Evolutionary conservation across 116 monocot species (phyloP).

Genomic region (Posidonia oceanica): DNA sequence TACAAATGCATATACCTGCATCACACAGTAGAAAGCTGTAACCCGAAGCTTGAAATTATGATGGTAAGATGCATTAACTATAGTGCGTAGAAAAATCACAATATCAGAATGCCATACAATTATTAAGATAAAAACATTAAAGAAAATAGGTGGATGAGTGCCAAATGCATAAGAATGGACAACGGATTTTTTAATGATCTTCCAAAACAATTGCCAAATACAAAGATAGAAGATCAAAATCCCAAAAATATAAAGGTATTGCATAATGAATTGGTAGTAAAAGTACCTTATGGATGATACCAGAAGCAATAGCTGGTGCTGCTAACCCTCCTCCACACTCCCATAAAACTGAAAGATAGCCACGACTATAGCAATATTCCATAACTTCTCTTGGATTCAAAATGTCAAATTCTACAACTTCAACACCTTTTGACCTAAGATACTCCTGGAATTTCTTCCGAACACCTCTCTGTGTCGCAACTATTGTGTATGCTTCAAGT

Average conservation of each 20-base stretch:
- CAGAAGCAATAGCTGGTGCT: conserved; percentile 79
- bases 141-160: too few relatives aligned
- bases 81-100: too few relatives aligned
- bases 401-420: conserved; percentile 94
- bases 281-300: conserved; percentile 92
- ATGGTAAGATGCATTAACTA: background rate
- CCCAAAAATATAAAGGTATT: background rate
- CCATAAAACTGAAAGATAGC: conserved; percentile 82
- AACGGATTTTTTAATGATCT: too few relatives aligned
- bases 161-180: too few relatives aligned
- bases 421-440: conserved; percentile 90
- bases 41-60: background rate
- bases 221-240: background rate
- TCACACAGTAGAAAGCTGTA: background rate
- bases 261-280: background rate
- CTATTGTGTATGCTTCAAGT: conserved; percentile 82
- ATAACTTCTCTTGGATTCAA: conserved; percentile 87
- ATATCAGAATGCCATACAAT: too few relatives aligned
- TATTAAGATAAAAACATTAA: background rate
- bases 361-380: conserved; percentile 87
- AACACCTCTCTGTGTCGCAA: conserved; percentile 92
- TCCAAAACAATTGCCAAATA: too few relatives aligned
- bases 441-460: conserved; percentile 58
- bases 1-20: conserved; percentile 90
- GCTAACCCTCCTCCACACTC: conserved; percentile 86